A percentile compares a stretch with the other conserved stretches of the same genome.
phyloP scores from a whole-genome alignment of 1,284 basidiomycete genomes.

The Exobasidium cylindrosporum region DNA sequence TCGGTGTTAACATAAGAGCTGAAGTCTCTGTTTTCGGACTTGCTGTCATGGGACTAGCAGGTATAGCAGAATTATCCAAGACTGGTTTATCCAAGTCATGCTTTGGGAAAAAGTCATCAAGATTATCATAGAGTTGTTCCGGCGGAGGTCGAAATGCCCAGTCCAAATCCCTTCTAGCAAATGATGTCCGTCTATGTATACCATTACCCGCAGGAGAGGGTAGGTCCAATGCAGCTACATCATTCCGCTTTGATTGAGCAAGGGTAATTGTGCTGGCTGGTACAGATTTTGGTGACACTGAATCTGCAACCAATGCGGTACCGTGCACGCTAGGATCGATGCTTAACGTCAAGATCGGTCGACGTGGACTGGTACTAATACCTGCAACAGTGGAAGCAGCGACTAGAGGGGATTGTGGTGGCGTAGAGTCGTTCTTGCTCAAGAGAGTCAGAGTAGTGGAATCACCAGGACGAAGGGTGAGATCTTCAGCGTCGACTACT shows the following conservation, averaged over 20 bases:
- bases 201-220: background rate
- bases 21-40: constrained; percentile 23
- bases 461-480: background rate
- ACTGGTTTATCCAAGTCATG: constrained; percentile 95
- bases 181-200: constrained; percentile 24
- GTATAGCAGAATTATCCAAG: constrained; percentile 66
- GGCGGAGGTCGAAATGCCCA: constrained; percentile 76
- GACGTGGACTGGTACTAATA: constrained; percentile 20
- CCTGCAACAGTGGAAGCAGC: background rate
- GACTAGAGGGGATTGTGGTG: constrained; percentile 11
- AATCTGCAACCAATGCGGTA: constrained; percentile 3
- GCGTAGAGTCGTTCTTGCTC: background rate
- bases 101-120: constrained; percentile 92
- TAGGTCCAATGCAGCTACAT: background rate
- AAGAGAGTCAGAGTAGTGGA: background rate
- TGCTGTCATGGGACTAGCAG: constrained; percentile 62
- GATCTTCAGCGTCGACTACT: background rate
- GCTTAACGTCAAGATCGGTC: constrained; percentile 40
- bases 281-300: background rate
- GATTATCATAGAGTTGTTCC: constrained; percentile 87
- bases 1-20: background rate
- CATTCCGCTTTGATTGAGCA: background rate
- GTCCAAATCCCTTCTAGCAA: constrained; percentile 42
- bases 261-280: background rate
- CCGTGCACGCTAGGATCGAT: constrained; percentile 23